These are phyloP conservation scores for Eucalyptus camaldulensis DNA, from an alignment of 345 rosid species.

Conservation along the genomic window DNA sequence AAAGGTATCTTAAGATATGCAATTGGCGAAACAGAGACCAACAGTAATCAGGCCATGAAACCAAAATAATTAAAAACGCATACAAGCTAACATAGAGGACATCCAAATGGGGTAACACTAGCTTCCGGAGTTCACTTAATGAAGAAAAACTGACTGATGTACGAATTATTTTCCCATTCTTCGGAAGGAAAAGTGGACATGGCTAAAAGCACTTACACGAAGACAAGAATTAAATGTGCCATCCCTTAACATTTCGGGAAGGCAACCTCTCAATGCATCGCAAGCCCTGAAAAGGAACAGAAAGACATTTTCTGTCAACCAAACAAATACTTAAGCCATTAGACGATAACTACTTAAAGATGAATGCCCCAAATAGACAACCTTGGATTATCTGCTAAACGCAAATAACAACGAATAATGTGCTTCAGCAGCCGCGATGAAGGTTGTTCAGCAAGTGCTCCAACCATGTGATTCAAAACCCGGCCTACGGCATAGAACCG, in stretches of 20 bases:
- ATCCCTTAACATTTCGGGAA: slow-evolving; percentile 83
- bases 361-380: slow-evolving; percentile 5
- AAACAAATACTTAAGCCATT: not conserved
- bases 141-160: not conserved
- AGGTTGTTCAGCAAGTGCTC: slow-evolving; percentile 87
- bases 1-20: not conserved
- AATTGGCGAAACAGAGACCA: not conserved
- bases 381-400: slow-evolving; percentile 90
- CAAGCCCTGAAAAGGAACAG: slow-evolving; percentile 58
- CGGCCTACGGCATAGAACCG: slow-evolving; percentile 94
- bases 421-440: slow-evolving; percentile 84
- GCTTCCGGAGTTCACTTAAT: not conserved
- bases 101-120: not conserved
- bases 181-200: not conserved
- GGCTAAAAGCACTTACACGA: slow-evolving; percentile 44
- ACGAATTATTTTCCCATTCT: not conserved
- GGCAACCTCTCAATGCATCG: slow-evolving; percentile 75
- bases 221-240: slow-evolving; percentile 77
- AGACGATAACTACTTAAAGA: not conserved
- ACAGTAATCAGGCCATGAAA: not conserved
- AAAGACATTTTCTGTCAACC: not conserved
- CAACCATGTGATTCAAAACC: slow-evolving; percentile 90
- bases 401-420: slow-evolving; percentile 87
- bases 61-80: not conserved
- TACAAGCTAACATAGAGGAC: not conserved